These are phyloP conservation scores for Nephelium lappaceum DNA, from an alignment of 345 rosid species.

Conservation along the genomic window DNA sequence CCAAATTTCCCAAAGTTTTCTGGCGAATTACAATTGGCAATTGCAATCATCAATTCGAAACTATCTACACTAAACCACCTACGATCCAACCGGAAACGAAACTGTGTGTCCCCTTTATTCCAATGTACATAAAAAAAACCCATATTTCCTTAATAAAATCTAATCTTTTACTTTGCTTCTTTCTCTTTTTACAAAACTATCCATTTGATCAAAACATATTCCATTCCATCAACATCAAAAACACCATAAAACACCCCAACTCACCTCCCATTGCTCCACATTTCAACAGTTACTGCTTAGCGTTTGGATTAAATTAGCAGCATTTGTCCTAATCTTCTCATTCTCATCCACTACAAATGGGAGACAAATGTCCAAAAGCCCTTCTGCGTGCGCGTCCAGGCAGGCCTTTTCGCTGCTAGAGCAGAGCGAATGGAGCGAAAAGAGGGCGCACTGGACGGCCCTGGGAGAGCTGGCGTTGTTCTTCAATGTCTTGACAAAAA, in stretches of 20 bases:
- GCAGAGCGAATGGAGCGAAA: conserved; percentile 70
- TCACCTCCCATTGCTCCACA: conserved; percentile 43
- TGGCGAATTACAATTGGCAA: conserved; percentile 39
- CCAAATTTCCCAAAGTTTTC: conserved; percentile 19
- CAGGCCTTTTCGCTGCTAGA: conserved; percentile 48
- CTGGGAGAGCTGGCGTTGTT: conserved; percentile 54
- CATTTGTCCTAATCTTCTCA: conserved; percentile 81
- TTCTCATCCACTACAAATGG: conserved; percentile 72
- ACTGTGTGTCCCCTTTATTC: conserved; percentile 33
- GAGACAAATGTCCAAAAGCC: conserved; percentile 65
- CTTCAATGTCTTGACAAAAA: conserved; percentile 60
- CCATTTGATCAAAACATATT: conserved; percentile 36
- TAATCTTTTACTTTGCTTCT: conserved; percentile 27
- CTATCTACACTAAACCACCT: conserved; percentile 29
- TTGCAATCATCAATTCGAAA: conserved; percentile 32
- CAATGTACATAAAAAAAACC: conserved; percentile 49
- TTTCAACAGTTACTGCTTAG: conserved; percentile 42
- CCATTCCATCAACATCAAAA: conserved; percentile 29
- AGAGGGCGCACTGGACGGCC: conserved; percentile 74
- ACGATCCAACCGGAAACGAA: not conserved
- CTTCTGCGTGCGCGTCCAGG: conserved; percentile 50
- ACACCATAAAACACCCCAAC: conserved; percentile 25
- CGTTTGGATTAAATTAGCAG: conserved; percentile 62
- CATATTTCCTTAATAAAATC: conserved; percentile 35
- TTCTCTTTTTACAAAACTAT: conserved; percentile 47